Evolutionary conservation across 371 early-diverging fungal genomes (phyloP), one percentile per base, ranked within the genome.

Genomic region (Rhizomucor pusillus): DNA sequence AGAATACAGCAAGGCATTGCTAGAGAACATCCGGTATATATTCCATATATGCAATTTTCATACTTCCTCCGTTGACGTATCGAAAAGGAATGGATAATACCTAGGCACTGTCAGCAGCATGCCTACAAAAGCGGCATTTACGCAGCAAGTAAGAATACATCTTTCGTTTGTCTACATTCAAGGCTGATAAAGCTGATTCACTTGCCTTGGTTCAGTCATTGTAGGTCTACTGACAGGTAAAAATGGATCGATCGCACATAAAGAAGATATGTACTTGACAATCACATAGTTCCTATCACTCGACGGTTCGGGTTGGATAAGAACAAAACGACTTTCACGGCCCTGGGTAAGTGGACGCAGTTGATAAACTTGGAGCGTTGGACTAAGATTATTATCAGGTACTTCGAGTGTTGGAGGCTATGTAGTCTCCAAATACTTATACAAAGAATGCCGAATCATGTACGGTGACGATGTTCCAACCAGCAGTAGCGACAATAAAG

Each of bases 1-100:
- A 35, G 48, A 24, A 36, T 59, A 37, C 59, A 59, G 35, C 52
- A 59, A 52, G 49, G 53, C 36, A 59, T 59, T 20, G 59, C 59
- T 11, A 39, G 47, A 35, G 59, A 59, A 16, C 59, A 59, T 52
- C 59, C 59, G 9, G 59, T 59, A 52, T 47, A 12, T 48, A 35
- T 1, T n/a, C 0, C 12, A 40, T 9, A 47, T 39, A 22, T 11
- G 6, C 40, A 37, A 2, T 29, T n/a, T 40, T 34, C 9, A 54
- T 46, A 10, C 34, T 29, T 36, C 18, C 16, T 9, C 22, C 7
- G 14, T 3, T 55, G 9, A 39, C 2, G n/a, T 22, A 47, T n/a
- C 20, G 24, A 14, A 35, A n/a, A 59, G 59, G 53, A 59, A 41
- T 59, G 59, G 59, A 52, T 59, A 13, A 25, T 59, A 12, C 59